phyloP scores from a whole-genome alignment of 257 asterid species.

The Capsicum baccatum region DNA sequence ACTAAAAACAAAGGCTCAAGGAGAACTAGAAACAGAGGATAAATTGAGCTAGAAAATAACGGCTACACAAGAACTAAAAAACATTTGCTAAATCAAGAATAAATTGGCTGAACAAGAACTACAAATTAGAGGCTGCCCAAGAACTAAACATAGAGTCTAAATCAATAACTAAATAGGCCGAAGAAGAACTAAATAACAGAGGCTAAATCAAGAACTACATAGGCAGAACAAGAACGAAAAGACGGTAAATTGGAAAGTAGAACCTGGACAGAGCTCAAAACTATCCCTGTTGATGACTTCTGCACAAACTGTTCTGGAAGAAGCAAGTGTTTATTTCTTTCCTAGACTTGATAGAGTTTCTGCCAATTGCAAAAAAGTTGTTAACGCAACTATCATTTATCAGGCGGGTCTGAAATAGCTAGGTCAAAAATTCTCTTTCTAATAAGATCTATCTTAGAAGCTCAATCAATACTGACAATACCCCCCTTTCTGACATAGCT shows the following conservation, averaged over 20 bases:
- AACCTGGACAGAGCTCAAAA: conserved; percentile 6
- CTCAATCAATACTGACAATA: too few species aligned
- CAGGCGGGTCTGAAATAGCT: neutral
- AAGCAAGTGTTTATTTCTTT: neutral
- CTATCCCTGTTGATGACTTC: neutral
- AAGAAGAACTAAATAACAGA: neutral
- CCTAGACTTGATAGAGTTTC: neutral
- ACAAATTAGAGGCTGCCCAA: too few species aligned
- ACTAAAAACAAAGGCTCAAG: too few species aligned
- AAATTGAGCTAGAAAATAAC: too few species aligned
- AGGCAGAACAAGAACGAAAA: conserved; percentile 1
- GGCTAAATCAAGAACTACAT: neutral
- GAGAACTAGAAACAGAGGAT: too few species aligned
- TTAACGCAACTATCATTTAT: neutral
- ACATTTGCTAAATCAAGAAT: neutral
- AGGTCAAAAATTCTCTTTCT: too few species aligned
- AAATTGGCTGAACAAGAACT: neutral
- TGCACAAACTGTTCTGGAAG: conserved; percentile 7
- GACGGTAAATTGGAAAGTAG: neutral
- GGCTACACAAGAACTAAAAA: too few species aligned
- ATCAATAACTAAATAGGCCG: neutral
- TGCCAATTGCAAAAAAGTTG: neutral
- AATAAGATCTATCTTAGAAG: too few species aligned
- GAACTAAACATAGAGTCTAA: neutral
- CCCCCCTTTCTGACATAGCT: neutral